Base-by-base conservation (phyloP, 441 rosid species). In the Adansonia gregorii region DNA sequence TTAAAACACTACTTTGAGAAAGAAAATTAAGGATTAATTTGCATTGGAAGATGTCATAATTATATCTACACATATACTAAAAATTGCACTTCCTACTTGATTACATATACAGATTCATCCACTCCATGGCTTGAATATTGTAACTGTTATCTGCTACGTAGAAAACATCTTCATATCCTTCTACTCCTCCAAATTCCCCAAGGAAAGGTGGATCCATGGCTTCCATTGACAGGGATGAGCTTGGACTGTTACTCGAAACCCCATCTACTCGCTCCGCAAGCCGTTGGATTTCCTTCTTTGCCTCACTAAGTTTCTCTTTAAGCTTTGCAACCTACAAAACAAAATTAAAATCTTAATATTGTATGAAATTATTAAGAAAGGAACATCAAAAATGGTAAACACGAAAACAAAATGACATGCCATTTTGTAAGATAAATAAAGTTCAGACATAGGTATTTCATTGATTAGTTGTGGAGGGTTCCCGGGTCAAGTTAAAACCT, bases 221-320 rank as follows among this genome's bases (percentile, higher is more conserved):
- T 61, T 88, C 90, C 45, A 84, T 70, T 0, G 94, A 75, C 15
- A 84, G 6, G 0, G 94, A 80, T 19, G 97, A 86, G 45, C 83
- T 92, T 0, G 86, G 86, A 10, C 91, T 89, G 39, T 87, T 88
- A 77, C 85, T 85, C 0, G 90, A 88, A 12, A 76, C 82, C 61
- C 82, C 87, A 51, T 87, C 94, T 0, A 58, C 80, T 11, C 83
- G 78, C 72, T 89, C 92, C 8, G 86, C 76, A 64, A 88, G 54
- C 80, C 83, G 81, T 59, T 88, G 90, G 14, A 89, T 86, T 56
- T 91, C 93, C 43, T 82, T 89, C 73, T 83, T 83, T 27, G 93
- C 86, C 22, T 86, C 90, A 2, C 52, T 60, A 2, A 94, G 91
- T 24, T 90, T 84, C 31, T 89, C 93, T 20, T 87, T 89, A 22